phyloP scores from a whole-genome alignment of 2,329 filamentous ascomycete species.

The Blastomyces parvus region DNA sequence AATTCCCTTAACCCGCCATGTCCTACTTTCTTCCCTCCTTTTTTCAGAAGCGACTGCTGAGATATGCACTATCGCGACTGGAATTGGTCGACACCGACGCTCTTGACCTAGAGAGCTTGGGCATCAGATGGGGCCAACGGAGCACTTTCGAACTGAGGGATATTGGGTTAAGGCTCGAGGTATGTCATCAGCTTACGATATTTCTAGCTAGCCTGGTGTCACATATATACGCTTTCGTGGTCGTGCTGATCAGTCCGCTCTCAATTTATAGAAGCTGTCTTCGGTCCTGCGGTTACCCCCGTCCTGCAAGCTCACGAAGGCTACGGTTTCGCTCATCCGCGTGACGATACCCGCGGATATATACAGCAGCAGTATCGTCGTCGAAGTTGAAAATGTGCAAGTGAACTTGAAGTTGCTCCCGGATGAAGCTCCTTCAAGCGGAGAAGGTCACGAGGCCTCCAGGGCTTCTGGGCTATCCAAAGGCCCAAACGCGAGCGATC shows the following conservation, averaged over 20 bases:
- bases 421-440: slow-evolving; percentile 29
- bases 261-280: slow-evolving; percentile 59
- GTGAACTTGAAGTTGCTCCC: slow-evolving; percentile 52
- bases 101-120: slow-evolving; percentile 75
- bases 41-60: slow-evolving; percentile 77
- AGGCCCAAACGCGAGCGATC: not conserved
- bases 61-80: slow-evolving; percentile 72
- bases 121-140: slow-evolving; percentile 70
- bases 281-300: slow-evolving; percentile 64
- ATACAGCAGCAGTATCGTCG: slow-evolving; percentile 69
- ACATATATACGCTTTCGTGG: slow-evolving; percentile 15
- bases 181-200: slow-evolving; percentile 32
- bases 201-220: slow-evolving; percentile 14
- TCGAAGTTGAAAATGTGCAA: slow-evolving; percentile 74
- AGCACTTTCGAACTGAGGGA: slow-evolving; percentile 76
- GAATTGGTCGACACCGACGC: slow-evolving; percentile 83
- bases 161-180: slow-evolving; percentile 70
- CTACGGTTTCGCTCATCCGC: slow-evolving; percentile 64
- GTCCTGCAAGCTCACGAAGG: slow-evolving; percentile 60
- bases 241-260: not conserved
- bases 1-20: slow-evolving; percentile 43
- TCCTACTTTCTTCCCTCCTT: slow-evolving; percentile 65
- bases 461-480: not conserved
- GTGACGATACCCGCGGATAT: slow-evolving; percentile 82
- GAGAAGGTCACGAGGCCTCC: slow-evolving; percentile 8